phyloP scores from a whole-genome alignment of 352 stramenopile species.

The Pythium inflatum region DNA sequence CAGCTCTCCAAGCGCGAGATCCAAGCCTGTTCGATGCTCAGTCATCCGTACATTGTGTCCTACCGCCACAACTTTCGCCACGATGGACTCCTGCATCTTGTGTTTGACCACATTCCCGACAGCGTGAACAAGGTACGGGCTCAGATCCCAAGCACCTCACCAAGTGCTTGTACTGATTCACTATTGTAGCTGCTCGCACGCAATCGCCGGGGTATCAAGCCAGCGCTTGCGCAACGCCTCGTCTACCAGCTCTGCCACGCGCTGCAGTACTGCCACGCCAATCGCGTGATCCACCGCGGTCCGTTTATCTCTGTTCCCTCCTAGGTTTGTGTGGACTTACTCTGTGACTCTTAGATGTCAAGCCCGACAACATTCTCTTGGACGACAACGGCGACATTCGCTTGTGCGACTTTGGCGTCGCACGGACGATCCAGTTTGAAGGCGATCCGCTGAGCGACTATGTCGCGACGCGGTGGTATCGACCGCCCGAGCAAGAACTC shows the following conservation, averaged over 20 bases:
- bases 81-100: constrained; percentile 73
- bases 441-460: constrained; percentile 80
- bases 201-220: constrained; percentile 66
- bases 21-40: constrained; percentile 84
- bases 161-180: too few relatives aligned
- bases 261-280: constrained; percentile 77
- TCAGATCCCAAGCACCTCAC: too few relatives aligned
- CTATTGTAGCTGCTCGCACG: constrained; percentile 49
- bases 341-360: constrained; percentile 60
- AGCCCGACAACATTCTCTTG: constrained; percentile 83
- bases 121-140: constrained; percentile 67
- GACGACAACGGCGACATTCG: constrained; percentile 74
- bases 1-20: constrained; percentile 80
- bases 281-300: constrained; percentile 84
- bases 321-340: neutral
- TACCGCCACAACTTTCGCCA: constrained; percentile 83
- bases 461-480: constrained; percentile 82
- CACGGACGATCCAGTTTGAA: constrained; percentile 77
- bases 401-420: constrained; percentile 83
- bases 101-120: constrained; percentile 78
- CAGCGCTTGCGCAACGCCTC: constrained; percentile 48
- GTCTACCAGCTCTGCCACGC: constrained; percentile 79
- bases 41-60: constrained; percentile 77
- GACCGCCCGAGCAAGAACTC: constrained; percentile 81
- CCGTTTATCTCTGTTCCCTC: neutral